Base-by-base conservation (phyloP, 2,329 filamentous ascomycete genomes). In the Botrytis hyacinthi region DNA sequence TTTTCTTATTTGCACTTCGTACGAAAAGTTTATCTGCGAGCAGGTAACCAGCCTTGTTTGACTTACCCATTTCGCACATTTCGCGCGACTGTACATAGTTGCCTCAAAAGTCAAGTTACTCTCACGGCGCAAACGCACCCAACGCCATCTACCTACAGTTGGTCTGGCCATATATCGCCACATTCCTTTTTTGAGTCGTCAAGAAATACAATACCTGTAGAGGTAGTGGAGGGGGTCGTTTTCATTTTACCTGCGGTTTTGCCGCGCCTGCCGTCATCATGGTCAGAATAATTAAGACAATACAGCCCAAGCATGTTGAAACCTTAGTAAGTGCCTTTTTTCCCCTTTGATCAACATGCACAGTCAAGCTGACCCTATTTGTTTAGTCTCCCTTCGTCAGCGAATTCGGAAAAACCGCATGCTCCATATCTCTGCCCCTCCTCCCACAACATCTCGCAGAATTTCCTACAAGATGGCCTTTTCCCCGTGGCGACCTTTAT, bases 401-500 rank as follows among this genome's bases (percentile, higher is more conserved):
- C 82, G 87, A 92, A 71, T 98, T 95, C 81, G 91, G 97, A 79
- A 86, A 91, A 79, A 86, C 87, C 77, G 90, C 92, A 68, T 90
- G 90, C 77, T 87, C 87, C 73, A 86, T 88, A 77, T 89, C 94
- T 66, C 85, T 98, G 79, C 90, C 92, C 79, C 89, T 93, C 81
- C 87, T 99, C 77, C 93, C 94, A 78, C 85, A 89, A 78, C 89
- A 92, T 77, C 91, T 99, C 77, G 87, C 87, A 78, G 89, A 88
- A 73, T 98, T 98, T 81, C 94, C 95, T 74, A 91, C 91, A 76
- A 87, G 91, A 87, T 99, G 96, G 96, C 94, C 95, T 3, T 97
- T 98, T 80, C 95, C 95, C 57, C 90, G 95, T 82, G 97, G 96
- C 75, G 96, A 99, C 82, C 86, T 98, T 44, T 98, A 98, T 82